Percentiles rank a stretch among this genome's conserved stretches.
Evolutionary conservation across 106 monocot genomes (phyloP).

Genomic region (Ottelia alismoides): DNA sequence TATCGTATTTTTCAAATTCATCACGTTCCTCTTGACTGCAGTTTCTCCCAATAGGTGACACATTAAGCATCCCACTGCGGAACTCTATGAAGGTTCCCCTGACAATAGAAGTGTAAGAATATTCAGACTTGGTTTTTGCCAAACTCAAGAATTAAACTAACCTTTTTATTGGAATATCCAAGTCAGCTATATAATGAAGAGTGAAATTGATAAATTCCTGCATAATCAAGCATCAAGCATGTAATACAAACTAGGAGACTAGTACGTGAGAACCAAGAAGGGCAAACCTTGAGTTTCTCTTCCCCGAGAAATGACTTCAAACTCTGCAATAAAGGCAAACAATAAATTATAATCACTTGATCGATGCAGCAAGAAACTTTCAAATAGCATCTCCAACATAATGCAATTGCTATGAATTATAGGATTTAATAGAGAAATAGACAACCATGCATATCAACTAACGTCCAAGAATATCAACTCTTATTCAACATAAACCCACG

Average conservation of each 20-base stretch:
- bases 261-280: constrained; percentile 1
- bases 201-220: constrained; percentile 96
- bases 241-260: constrained; percentile 1
- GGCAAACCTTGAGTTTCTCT: constrained; percentile 73
- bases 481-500: no score
- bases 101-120: constrained; percentile 3
- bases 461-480: no score
- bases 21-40: constrained; percentile 97
- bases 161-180: constrained; percentile 97
- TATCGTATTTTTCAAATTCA: constrained; percentile 94
- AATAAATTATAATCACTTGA: no score
- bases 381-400: no score
- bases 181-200: constrained; percentile 94
- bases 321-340: no score
- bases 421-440: no score
- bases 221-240: constrained; percentile 4
- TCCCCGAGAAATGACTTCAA: constrained; percentile 84
- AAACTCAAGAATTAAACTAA: constrained; percentile 6
- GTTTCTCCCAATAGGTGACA: constrained; percentile 92
- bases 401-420: no score
- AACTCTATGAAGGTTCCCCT: constrained; percentile 99
- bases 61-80: constrained; percentile 93
- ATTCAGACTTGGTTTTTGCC: background rate
- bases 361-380: no score
- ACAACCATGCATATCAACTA: no score